phyloP scores from a whole-genome alignment of 1,284 basidiomycete genomes.

The Schizophyllum amplum region DNA sequence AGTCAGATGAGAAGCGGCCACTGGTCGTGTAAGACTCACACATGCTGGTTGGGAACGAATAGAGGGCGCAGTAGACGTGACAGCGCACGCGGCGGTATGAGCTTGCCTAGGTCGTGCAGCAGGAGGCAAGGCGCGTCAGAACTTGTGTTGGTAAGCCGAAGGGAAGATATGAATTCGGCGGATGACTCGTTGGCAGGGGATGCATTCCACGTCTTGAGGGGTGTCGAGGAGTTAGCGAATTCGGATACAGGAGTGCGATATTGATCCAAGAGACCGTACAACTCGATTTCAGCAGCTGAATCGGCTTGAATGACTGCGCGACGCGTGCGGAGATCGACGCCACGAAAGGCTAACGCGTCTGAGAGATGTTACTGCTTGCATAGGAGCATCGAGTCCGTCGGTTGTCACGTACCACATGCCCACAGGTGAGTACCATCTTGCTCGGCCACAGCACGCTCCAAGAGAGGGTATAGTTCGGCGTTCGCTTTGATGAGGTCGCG shows the following conservation, averaged over 20 bases:
- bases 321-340: background rate
- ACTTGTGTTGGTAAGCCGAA: background rate
- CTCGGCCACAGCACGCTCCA: background rate
- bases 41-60: background rate
- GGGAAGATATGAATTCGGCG: background rate
- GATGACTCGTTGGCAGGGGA: background rate
- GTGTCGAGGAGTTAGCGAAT: background rate
- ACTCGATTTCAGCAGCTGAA: background rate
- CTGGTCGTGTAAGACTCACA: background rate
- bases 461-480: background rate
- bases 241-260: background rate
- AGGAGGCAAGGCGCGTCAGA: background rate
- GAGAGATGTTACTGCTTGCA: background rate
- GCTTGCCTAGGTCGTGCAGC: background rate
- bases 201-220: background rate
- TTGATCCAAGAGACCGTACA: background rate
- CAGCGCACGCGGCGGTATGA: too few relatives aligned
- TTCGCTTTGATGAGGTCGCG: background rate
- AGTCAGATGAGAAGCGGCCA: too few relatives aligned
- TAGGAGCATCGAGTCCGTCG: too few relatives aligned
- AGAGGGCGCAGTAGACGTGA: background rate
- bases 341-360: background rate
- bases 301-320: background rate
- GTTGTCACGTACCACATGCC: background rate
- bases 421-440: background rate